Evolutionary conservation across 2,329 filamentous ascomycete species (phyloP).

Genomic region (Pyrenochaeta sp.): DNA sequence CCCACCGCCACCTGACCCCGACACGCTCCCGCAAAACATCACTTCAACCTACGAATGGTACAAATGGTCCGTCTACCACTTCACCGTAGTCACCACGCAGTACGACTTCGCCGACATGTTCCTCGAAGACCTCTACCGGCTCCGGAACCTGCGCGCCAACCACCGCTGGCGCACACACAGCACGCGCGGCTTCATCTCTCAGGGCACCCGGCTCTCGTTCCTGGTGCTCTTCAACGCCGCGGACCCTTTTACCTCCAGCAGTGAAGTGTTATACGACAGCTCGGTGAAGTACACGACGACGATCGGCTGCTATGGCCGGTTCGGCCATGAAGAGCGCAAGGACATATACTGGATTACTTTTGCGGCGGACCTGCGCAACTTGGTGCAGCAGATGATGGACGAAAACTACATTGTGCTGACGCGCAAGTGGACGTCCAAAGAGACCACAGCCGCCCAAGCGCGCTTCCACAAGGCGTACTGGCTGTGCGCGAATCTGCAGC

Average conservation of each 20-base stretch:
- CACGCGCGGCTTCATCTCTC: conserved; percentile 32
- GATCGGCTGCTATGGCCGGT: conserved; percentile 33
- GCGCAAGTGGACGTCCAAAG: conserved; percentile 21
- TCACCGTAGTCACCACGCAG: conserved; percentile 17
- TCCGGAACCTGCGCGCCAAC: conserved; percentile 6
- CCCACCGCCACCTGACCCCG: conserved; percentile 1
- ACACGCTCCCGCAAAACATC: conserved; percentile 21
- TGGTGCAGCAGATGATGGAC: conserved; percentile 1
- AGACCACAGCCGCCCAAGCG: conserved; percentile 17
- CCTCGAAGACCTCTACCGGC: conserved; percentile 11
- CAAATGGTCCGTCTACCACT: conserved; percentile 30
- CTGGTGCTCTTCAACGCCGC: conserved; percentile 38
- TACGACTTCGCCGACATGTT: conserved; percentile 21
- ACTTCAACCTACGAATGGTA: conserved; percentile 26
- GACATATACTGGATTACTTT: conserved; percentile 39
- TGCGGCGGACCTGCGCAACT: conserved; percentile 3
- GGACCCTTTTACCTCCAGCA: conserved; percentile 33
- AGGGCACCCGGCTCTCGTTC: conserved; percentile 23
- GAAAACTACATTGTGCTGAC: conserved; percentile 10
- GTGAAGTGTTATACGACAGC: background rate
- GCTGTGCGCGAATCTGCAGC: conserved; percentile 27
- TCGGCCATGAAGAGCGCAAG: conserved; percentile 16
- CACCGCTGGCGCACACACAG: conserved; percentile 21
- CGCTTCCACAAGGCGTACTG: conserved; percentile 42
- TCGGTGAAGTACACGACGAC: conserved; percentile 17